These are phyloP conservation scores for Hygrophila difformis DNA, from an alignment of 257 asterid species.

Conservation along the genomic window DNA sequence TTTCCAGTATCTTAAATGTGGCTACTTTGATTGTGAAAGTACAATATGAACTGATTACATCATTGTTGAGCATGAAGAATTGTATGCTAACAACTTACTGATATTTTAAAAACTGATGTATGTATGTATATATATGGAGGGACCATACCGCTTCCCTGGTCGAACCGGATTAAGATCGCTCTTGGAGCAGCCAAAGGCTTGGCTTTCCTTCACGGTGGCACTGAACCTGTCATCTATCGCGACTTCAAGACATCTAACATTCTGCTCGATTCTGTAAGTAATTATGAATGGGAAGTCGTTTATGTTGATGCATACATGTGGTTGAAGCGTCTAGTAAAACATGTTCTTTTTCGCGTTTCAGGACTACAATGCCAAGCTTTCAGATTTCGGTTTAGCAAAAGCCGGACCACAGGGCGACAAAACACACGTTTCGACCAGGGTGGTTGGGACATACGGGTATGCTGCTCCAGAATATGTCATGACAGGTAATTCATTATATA, in stretches of 20 bases:
- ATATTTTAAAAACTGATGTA: no score
- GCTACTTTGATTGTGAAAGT: no score
- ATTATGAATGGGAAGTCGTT: no score
- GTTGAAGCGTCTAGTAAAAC: not conserved
- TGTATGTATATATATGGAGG: conserved; percentile 52
- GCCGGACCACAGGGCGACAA: conserved; percentile 98
- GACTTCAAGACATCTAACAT: conserved; percentile 96
- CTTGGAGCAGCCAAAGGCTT: conserved; percentile 95
- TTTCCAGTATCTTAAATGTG: no score
- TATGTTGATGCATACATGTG: no score
- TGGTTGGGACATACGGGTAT: conserved; percentile 85
- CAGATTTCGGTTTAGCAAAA: conserved; percentile 93
- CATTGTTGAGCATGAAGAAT: not conserved
- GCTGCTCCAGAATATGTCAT: conserved; percentile 96
- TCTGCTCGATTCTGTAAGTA: conserved; percentile 73
- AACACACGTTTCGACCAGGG: conserved; percentile 91
- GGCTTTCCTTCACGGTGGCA: conserved; percentile 80
- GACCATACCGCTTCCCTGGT: conserved; percentile 93
- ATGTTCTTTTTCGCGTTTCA: conserved; percentile 15
- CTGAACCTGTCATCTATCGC: conserved; percentile 85
- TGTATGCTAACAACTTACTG: not conserved
- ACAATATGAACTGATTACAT: no score
- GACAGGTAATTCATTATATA: conserved; percentile 53
- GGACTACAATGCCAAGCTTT: conserved; percentile 91
- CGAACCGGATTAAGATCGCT: conserved; percentile 79